These are phyloP conservation scores for Limonium bicolor DNA, from an alignment of 148 eudicot genomes.

Conservation along the genomic window DNA sequence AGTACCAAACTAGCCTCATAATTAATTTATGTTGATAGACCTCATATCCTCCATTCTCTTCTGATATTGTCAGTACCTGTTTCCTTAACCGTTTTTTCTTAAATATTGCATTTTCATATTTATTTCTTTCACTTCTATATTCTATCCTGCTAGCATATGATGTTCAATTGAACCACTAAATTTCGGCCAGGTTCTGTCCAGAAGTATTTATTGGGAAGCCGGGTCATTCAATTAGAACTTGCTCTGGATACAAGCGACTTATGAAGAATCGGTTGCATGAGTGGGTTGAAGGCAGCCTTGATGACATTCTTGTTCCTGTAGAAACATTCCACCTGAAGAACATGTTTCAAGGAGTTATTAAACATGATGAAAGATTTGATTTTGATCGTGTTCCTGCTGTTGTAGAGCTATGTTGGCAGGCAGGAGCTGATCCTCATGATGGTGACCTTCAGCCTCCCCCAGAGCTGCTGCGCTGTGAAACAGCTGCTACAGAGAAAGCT, in stretches of 20 bases:
- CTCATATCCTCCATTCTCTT: too few relatives aligned
- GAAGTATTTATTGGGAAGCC: conserved; percentile 83
- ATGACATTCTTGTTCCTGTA: conserved; percentile 62
- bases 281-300: conserved; percentile 43
- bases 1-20: too few relatives aligned
- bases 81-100: too few relatives aligned
- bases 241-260: conserved; percentile 41
- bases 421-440: conserved; percentile 44
- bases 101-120: neutral
- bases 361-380: conserved; percentile 71
- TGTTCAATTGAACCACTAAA: neutral
- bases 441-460: conserved; percentile 7
- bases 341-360: conserved; percentile 45
- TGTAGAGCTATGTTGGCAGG: conserved; percentile 73
- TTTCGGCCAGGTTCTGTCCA: conserved; percentile 55
- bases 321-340: conserved; percentile 54
- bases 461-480: conserved; percentile 5
- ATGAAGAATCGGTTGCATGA: conserved; percentile 41
- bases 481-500: conserved; percentile 1
- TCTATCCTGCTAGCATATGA: neutral
- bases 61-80: too few relatives aligned
- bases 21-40: too few relatives aligned
- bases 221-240: conserved; percentile 64
- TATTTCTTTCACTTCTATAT: neutral
- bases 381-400: conserved; percentile 75